Evolutionary conservation across 495 filamentous ascomycete genomes (phyloP).

Genomic region (Achaetomiella virescens): DNA sequence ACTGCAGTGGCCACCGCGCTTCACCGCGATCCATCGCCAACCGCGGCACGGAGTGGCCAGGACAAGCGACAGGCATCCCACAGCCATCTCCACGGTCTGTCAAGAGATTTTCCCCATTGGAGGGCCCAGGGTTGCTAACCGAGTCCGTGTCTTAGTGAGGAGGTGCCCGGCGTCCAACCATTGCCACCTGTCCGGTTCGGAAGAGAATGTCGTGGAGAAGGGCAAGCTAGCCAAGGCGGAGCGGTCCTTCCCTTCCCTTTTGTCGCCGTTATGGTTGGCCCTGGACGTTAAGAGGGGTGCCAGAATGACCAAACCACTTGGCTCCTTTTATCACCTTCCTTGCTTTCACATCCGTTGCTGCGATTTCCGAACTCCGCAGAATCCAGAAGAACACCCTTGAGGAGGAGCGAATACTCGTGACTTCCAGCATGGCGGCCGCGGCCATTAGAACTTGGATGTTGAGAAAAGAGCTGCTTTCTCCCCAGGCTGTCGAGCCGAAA

Average conservation of each 20-base stretch:
- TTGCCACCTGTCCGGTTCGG: background rate
- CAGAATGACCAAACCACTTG: background rate
- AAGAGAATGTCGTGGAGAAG: background rate
- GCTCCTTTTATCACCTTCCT: background rate
- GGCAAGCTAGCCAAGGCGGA: background rate
- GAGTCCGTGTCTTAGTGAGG: background rate
- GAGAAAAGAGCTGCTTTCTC: too few species aligned
- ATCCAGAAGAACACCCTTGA: background rate
- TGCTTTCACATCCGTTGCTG: background rate
- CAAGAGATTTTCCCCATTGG: background rate
- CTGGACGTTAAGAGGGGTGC: background rate
- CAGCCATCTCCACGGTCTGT: background rate
- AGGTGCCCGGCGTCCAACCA: background rate
- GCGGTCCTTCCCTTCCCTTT: slow-evolving; percentile 6
- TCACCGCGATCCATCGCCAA: too few species aligned
- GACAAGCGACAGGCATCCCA: too few species aligned
- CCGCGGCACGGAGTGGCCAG: too few species aligned
- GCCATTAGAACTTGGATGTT: too few species aligned
- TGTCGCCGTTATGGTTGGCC: background rate
- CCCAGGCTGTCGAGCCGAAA: too few species aligned
- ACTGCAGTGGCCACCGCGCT: background rate
- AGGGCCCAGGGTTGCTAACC: background rate
- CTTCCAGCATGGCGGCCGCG: background rate
- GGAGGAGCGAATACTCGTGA: background rate
- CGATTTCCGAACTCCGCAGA: background rate